Base-by-base conservation (phyloP, 1,139 yeast genomes). In the Pichia sp. region DNA sequence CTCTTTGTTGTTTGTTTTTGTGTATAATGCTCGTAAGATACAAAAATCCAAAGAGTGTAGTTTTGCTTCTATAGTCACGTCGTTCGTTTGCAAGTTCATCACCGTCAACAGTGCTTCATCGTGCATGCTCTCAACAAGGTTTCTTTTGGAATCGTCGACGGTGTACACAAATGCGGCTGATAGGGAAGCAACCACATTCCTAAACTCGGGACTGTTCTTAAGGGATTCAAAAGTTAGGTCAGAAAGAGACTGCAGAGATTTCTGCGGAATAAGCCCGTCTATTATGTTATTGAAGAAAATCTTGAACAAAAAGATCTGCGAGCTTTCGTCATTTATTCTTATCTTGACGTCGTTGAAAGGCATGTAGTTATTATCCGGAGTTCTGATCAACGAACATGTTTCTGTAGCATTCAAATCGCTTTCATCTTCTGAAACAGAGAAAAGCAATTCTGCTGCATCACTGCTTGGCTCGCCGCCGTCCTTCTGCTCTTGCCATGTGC, bases 221-320 rank as follows among this genome's bases (percentile, higher is more conserved):
- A 48, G 32, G 3, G 54, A 13, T 15, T 47, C 50, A 16, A 48
- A 52, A 38, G 49, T 44, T 6, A 48, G 2, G 7, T 52, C 54
- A 4, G 54, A 47, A 8, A 52, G 36, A 2, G 36, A 4, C 29
- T 48, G 16, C 6, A 52, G 8, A 8, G 51, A 36, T n/a, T 11
- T 5, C 26, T 30, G 16, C 7, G 54, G 54, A 23, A 31, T 43
- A 10, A 52, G 19, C 5, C 31, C 30, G 23, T n/a, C 41, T 8
- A 52, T 52, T 3, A 23, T 45, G 3, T 16, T 26, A 26, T 52
- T 48, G n/a, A 48, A 52, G 41, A 52, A 52, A 4, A 44, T 34
- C 15, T 52, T 47, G n/a, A 52, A 44, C 16, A 52, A 29, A 42
- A 19, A 34, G 26, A 15, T 26, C 15, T 36, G 26, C 6, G 45